A percentile compares a stretch with the other conserved stretches of the same genome.
Conservation (phyloP, 164 flowering plant genomes). For the Sedum album region DNA sequence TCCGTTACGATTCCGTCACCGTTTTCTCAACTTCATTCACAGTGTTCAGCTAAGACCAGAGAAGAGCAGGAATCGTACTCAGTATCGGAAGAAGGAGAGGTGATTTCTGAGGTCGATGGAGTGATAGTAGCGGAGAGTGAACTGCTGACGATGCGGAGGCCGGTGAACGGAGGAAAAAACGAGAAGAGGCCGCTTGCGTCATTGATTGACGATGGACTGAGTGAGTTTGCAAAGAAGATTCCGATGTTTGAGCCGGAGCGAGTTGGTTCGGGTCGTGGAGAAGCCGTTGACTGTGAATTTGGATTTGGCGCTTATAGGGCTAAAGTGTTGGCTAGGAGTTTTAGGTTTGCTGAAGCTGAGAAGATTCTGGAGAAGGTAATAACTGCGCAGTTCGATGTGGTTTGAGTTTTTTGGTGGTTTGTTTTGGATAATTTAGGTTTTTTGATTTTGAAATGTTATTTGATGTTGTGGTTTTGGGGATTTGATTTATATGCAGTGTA, state of each 20-base stretch:
- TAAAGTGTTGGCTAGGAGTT: constrained; percentile 51
- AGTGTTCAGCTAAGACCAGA: not conserved
- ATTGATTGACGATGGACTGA: constrained; percentile 37
- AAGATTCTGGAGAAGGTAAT: constrained; percentile 53
- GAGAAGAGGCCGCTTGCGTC: constrained; percentile 21
- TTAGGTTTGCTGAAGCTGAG: constrained; percentile 48
- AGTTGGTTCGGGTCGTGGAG: constrained; percentile 26
- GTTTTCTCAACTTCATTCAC: not conserved
- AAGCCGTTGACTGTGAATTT: constrained; percentile 62
- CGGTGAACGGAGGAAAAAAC: constrained; percentile 15
- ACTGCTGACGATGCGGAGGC: constrained; percentile 53
- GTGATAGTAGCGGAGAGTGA: constrained; percentile 17
- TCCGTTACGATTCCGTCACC: constrained; percentile 14
- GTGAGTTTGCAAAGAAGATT: constrained; percentile 63
- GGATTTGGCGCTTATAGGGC: constrained; percentile 81
- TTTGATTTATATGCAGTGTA: constrained; percentile 28
- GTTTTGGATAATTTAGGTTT: not conserved
- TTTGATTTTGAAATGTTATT: too few species aligned
- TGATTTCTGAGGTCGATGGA: not conserved
- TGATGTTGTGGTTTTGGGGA: not conserved
- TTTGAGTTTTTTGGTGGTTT: not conserved
- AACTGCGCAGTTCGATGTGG: not conserved
- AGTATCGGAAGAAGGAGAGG: constrained; percentile 12
- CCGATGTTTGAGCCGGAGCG: constrained; percentile 78
- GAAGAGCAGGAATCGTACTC: not conserved